phyloP scores from a whole-genome alignment of 495 filamentous ascomycete genomes.

The Penicillium manginii region DNA sequence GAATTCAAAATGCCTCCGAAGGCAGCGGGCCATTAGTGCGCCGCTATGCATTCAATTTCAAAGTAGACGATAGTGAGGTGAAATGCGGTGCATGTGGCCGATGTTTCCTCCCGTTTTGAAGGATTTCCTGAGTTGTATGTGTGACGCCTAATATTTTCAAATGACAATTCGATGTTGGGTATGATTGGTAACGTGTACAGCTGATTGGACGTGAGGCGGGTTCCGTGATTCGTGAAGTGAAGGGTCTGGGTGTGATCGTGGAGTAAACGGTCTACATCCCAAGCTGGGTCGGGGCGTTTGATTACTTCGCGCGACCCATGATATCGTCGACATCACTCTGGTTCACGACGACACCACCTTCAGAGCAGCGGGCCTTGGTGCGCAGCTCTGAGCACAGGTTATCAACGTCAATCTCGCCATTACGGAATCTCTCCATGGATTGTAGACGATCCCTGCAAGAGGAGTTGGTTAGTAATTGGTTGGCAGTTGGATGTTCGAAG shows the following conservation, averaged over 20 bases:
- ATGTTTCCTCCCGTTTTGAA: constrained; percentile 11
- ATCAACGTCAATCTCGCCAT: constrained; percentile 90
- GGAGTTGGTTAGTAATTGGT: constrained; percentile 18
- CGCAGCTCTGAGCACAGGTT: constrained; percentile 90
- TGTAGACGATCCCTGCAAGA: constrained; percentile 83
- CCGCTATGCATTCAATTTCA: neutral
- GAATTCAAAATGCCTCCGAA: neutral
- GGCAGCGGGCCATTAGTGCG: neutral
- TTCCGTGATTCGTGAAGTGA: constrained; percentile 31
- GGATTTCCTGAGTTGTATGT: constrained; percentile 24
- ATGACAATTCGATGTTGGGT: constrained; percentile 33
- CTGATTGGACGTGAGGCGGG: constrained; percentile 17
- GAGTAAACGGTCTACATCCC: neutral
- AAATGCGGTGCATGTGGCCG: constrained; percentile 1
- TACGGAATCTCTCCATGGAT: constrained; percentile 81
- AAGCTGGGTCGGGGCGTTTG: neutral
- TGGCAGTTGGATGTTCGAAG: neutral
- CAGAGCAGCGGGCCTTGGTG: constrained; percentile 94
- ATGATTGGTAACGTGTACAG: constrained; percentile 30
- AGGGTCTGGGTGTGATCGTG: neutral
- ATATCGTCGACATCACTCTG: constrained; percentile 85
- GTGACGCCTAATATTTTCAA: constrained; percentile 33
- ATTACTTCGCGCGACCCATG: constrained; percentile 58
- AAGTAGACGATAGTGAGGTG: neutral
- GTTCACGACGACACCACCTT: constrained; percentile 87